Evolutionary conservation across 2,329 filamentous ascomycete genomes (phyloP).

Genomic region (Neonectria coccinea): DNA sequence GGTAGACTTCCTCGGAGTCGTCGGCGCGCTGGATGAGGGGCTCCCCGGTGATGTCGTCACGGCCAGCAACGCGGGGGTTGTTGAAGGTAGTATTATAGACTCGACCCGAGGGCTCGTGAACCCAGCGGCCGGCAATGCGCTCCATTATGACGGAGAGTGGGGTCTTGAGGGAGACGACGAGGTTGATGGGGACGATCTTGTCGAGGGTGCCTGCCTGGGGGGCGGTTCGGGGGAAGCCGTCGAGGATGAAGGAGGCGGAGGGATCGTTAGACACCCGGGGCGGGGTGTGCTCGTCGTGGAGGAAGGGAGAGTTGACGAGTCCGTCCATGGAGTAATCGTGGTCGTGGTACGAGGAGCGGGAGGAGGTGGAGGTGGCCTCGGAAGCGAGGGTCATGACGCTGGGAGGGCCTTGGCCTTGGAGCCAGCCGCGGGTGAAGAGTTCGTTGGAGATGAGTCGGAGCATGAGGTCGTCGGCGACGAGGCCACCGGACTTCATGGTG

Average conservation of each 20-base stretch:
- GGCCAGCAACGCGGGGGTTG: constrained; percentile 80
- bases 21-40: constrained; percentile 83
- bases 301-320: constrained; percentile 55
- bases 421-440: constrained; percentile 86
- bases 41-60: constrained; percentile 93
- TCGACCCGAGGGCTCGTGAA: constrained; percentile 89
- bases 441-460: constrained; percentile 92
- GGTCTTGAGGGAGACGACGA: constrained; percentile 88
- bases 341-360: constrained; percentile 52
- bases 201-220: constrained; percentile 83
- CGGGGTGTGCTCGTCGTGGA: constrained; percentile 52
- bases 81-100: constrained; percentile 98
- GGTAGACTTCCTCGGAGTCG: constrained; percentile 89
- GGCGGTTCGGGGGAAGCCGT: constrained; percentile 93
- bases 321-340: constrained; percentile 52
- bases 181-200: constrained; percentile 89
- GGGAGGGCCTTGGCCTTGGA: constrained; percentile 63
- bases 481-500: constrained; percentile 85
- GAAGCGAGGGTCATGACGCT: constrained; percentile 66
- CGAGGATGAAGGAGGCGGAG: constrained; percentile 89
- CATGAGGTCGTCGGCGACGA: constrained; percentile 94
- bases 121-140: constrained; percentile 91
- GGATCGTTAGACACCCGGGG: constrained; percentile 73
- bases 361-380: constrained; percentile 51
- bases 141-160: constrained; percentile 88